A percentile compares a stretch with the other conserved stretches of the same genome.
These are phyloP conservation scores for Tirmania nivea DNA, from an alignment of 495 filamentous ascomycete species.

Conservation along the genomic window DNA sequence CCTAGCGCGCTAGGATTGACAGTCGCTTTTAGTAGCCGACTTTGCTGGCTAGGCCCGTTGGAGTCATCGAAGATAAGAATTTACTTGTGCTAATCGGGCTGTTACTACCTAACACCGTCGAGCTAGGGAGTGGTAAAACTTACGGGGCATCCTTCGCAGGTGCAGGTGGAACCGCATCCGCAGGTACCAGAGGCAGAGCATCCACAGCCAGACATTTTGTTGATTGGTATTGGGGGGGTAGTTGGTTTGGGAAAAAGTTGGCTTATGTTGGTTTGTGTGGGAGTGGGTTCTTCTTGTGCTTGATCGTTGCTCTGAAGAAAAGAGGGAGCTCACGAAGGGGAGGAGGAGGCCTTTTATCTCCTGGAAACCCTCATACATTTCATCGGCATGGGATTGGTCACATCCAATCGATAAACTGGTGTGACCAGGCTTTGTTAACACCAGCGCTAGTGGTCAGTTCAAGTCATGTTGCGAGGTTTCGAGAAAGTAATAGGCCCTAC, in stretches of 20 bases:
- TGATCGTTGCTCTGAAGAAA: neutral
- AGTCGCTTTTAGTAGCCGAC: too few relatives aligned
- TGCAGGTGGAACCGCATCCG: slow-evolving; percentile 11
- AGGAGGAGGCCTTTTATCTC: slow-evolving; percentile 8
- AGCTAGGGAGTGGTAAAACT: neutral
- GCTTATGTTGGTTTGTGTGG: slow-evolving; percentile 4
- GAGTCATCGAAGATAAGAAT: too few relatives aligned
- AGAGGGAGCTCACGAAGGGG: slow-evolving; percentile 1
- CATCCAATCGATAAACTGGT: slow-evolving; percentile 2
- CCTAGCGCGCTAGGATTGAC: too few relatives aligned
- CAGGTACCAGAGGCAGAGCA: slow-evolving; percentile 13
- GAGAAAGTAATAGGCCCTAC: neutral
- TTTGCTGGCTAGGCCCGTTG: too few relatives aligned
- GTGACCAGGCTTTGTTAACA: neutral
- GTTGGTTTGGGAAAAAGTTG: slow-evolving; percentile 2
- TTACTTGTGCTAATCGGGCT: too few relatives aligned
- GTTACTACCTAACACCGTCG: too few relatives aligned
- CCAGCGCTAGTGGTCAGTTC: neutral
- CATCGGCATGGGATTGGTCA: neutral
- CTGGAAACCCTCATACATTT: neutral
- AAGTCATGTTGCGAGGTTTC: slow-evolving; percentile 6
- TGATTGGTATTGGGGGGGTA: slow-evolving; percentile 5
- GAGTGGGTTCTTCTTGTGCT: neutral
- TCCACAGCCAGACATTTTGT: slow-evolving; percentile 18
- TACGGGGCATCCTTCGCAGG: slow-evolving; percentile 18